Conservation (phyloP, 345 rosid genomes). For the Acer negundo region DNA sequence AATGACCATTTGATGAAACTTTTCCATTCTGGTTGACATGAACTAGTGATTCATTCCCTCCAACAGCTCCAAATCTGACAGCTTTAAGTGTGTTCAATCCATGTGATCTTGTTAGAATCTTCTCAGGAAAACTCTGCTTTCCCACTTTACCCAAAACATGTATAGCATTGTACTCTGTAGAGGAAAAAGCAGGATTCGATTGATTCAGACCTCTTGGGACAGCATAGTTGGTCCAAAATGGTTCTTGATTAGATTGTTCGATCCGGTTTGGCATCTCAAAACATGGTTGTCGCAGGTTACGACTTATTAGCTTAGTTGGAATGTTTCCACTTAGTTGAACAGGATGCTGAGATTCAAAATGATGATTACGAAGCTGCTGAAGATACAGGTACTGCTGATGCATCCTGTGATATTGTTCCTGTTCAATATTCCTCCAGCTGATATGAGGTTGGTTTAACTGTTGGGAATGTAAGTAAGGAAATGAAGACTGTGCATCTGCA, state of each 20-base stretch:
- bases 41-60: conserved; percentile 41
- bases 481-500: conserved; percentile 40
- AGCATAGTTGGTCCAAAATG: conserved; percentile 40
- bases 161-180: conserved; percentile 27
- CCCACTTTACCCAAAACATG: conserved; percentile 42
- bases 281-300: conserved; percentile 44
- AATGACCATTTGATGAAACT: conserved; percentile 42
- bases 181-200: conserved; percentile 25
- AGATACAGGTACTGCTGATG: conserved; percentile 44
- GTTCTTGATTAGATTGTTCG: conserved; percentile 51
- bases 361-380: conserved; percentile 47
- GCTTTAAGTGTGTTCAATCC: conserved; percentile 50
- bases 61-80: conserved; percentile 47
- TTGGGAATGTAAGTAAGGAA: conserved; percentile 45
- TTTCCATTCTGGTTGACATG: conserved; percentile 44
- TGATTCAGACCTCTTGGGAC: conserved; percentile 43
- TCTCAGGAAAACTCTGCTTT: conserved; percentile 55
- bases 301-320: conserved; percentile 28
- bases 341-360: conserved; percentile 40
- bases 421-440: conserved; percentile 48
- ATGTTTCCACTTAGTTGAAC: conserved; percentile 36
- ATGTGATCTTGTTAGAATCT: conserved; percentile 62
- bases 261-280: conserved; percentile 42
- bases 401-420: conserved; percentile 47
- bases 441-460: conserved; percentile 43